Percentiles rank a stretch among this genome's conserved stretches.
These are phyloP conservation scores for Tagetes patula DNA, from an alignment of 129 eudicot species.

Conservation along the genomic window DNA sequence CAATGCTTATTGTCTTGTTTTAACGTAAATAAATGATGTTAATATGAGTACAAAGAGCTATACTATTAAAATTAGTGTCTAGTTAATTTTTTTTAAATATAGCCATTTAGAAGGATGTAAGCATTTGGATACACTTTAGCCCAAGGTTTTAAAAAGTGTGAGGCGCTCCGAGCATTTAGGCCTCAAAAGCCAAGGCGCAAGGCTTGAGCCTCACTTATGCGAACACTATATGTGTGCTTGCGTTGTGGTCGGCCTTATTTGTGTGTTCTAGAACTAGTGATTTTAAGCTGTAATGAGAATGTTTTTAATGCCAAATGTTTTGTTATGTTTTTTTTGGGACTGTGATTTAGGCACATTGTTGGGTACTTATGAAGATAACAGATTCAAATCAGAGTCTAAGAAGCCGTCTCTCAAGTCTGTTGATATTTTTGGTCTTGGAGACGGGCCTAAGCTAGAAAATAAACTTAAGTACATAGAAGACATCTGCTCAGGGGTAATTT, in stretches of 20 bases:
- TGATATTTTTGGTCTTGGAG: constrained; percentile 84
- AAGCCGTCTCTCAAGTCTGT: constrained; percentile 61
- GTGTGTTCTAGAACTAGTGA: neutral
- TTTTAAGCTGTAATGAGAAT: neutral
- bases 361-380: constrained; percentile 78
- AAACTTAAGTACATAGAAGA: constrained; percentile 69
- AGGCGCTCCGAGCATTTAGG: no score
- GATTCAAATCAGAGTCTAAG: constrained; percentile 91
- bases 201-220: no score
- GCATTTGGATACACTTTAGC: neutral
- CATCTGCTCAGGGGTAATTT: constrained; percentile 68
- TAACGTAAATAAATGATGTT: neutral
- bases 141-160: neutral
- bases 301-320: neutral
- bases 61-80: neutral
- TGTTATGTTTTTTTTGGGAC: neutral
- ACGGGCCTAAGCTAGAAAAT: constrained; percentile 80
- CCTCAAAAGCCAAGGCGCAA: neutral
- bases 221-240: no score
- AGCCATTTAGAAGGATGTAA: neutral
- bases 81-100: neutral
- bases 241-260: no score
- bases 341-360: constrained; percentile 56
- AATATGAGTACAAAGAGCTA: neutral
- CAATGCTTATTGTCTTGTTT: neutral